Percentiles rank a stretch among this genome's conserved stretches.
These are phyloP conservation scores for Rhexocercosporidium sp. DNA, from an alignment of 2,329 filamentous ascomycete species.

Conservation along the genomic window DNA sequence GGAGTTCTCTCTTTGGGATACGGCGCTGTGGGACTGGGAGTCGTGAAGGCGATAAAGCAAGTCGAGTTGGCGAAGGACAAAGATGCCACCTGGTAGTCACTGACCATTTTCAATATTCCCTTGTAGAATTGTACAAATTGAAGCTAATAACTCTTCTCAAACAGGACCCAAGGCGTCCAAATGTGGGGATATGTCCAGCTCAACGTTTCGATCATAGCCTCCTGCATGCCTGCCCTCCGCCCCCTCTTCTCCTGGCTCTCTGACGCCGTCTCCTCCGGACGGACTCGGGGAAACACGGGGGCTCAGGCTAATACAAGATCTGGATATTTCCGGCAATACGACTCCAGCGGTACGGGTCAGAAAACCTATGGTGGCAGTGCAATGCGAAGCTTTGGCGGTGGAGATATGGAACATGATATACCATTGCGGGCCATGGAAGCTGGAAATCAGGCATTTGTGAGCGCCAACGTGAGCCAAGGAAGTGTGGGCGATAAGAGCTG, in stretches of 20 bases:
- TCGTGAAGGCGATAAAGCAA: conserved; percentile 9
- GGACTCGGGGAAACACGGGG: background rate
- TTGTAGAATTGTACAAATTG: background rate
- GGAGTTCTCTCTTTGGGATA: conserved; percentile 46
- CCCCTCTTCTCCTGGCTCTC: conserved; percentile 14
- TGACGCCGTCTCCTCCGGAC: conserved; percentile 1
- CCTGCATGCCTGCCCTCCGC: conserved; percentile 13
- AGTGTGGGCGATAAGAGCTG: background rate
- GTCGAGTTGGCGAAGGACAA: background rate
- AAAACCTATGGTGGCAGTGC: background rate
- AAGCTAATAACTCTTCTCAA: background rate
- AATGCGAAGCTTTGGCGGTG: background rate
- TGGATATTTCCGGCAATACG: background rate
- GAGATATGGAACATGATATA: background rate
- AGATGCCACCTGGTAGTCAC: conserved; percentile 1
- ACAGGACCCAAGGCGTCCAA: conserved; percentile 10
- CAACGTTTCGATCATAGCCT: conserved; percentile 13
- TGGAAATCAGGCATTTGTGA: background rate
- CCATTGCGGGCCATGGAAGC: background rate
- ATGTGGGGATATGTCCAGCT: conserved; percentile 14
- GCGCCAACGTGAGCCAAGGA: background rate
- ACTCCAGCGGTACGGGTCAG: background rate
- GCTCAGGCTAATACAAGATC: background rate
- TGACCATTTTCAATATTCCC: background rate
- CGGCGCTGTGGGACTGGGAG: background rate